These are phyloP conservation scores for Naganishia kalamii DNA, from an alignment of 768 basidiomycete species.

Conservation along the genomic window DNA sequence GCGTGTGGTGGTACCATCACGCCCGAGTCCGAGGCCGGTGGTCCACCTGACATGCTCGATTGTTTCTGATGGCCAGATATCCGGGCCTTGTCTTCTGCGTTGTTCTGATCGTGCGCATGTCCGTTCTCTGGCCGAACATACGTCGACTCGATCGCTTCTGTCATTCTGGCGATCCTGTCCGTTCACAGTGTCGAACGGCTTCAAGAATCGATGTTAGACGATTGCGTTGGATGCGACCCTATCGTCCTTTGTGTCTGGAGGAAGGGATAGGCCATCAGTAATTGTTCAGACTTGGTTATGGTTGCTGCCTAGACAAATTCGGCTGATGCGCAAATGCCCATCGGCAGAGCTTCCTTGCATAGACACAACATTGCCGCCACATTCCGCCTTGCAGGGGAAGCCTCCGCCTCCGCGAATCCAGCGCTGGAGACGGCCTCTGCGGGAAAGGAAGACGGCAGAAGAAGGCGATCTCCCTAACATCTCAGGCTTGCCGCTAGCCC, in stretches of 20 bases:
- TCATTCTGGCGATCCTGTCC: background rate
- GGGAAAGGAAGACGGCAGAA: too few relatives aligned
- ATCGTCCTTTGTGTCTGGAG: background rate
- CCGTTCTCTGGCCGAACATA: background rate
- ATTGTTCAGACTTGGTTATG: too few relatives aligned
- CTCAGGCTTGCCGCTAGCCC: background rate
- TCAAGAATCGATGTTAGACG: background rate
- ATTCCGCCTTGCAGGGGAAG: too few relatives aligned
- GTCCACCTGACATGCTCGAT: background rate
- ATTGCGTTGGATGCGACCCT: too few relatives aligned
- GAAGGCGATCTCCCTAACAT: too few relatives aligned
- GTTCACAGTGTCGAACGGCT: background rate
- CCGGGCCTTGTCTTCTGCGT: background rate
- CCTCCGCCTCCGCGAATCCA: too few relatives aligned
- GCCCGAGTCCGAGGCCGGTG: background rate
- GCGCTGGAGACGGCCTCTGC: too few relatives aligned
- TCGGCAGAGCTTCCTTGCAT: too few relatives aligned
- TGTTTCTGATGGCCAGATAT: background rate
- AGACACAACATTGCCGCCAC: too few relatives aligned
- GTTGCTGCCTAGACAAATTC: too few relatives aligned
- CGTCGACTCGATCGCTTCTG: background rate
- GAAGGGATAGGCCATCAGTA: background rate
- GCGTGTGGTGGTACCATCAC: background rate
- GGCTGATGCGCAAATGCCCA: too few relatives aligned
- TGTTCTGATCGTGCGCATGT: background rate